These are phyloP conservation scores for Pugionium dolabratum DNA, from an alignment of 345 rosid genomes.

Conservation along the genomic window DNA sequence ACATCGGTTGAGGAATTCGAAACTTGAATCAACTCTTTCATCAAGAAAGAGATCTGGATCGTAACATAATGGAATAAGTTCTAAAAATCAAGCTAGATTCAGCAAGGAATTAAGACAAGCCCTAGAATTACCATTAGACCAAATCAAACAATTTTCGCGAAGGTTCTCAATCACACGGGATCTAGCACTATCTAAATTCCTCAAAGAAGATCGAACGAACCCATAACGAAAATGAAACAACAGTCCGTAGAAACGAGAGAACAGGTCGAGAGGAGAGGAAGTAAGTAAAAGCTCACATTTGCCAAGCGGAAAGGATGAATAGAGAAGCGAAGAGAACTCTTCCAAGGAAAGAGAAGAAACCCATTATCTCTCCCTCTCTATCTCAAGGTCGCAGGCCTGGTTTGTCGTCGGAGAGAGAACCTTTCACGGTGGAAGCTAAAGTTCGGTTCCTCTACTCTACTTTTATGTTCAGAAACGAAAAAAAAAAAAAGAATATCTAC, in stretches of 20 bases:
- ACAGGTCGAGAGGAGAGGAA: constrained; percentile 4
- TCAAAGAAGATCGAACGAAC: background rate
- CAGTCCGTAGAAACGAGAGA: background rate
- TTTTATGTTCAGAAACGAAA: background rate
- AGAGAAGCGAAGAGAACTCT: constrained; percentile 84
- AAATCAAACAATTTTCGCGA: constrained; percentile 7
- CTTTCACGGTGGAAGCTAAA: constrained; percentile 22
- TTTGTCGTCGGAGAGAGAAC: constrained; percentile 28
- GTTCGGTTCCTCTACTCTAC: constrained; percentile 23
- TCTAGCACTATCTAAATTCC: background rate
- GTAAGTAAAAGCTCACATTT: constrained; percentile 47
- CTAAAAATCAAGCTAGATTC: constrained; percentile 1
- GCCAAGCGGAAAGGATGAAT: constrained; percentile 92
- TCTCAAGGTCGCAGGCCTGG: constrained; percentile 16
- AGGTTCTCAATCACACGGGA: constrained; percentile 24
- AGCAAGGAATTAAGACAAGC: constrained; percentile 4
- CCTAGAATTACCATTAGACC: constrained; percentile 26
- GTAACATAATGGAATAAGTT: background rate
- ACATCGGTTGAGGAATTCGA: background rate
- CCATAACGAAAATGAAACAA: background rate
- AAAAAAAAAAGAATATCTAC: too few relatives aligned
- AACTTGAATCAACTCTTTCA: background rate
- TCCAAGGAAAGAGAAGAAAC: constrained; percentile 88
- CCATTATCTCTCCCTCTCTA: constrained; percentile 48
- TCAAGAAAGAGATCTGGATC: constrained; percentile 17